Base-by-base conservation (phyloP, 306 rosid genomes). In the Trifolium dubium region DNA sequence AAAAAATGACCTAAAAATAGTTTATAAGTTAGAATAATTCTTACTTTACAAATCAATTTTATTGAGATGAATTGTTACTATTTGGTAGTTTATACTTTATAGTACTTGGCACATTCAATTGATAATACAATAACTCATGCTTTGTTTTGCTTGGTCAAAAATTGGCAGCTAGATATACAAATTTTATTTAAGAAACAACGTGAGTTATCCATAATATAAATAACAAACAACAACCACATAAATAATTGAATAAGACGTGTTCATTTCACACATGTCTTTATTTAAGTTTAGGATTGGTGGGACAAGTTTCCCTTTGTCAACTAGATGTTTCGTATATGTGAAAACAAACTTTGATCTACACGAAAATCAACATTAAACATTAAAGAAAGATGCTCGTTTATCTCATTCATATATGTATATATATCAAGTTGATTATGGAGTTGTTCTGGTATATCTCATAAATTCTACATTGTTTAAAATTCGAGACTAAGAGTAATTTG, bases 111-210 rank as follows among this genome's bases (percentile, higher is more conserved):
- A 34, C 28, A 34, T 69, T 46, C 6, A 46, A 60, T 46, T 23
- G 40, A 31, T 10, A 8, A 67, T 55, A 56, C 4, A 32, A 32
- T 9, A 28, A 47, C 34, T 60, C 58, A 28, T 29, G 37, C 39
- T 50, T 62, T 62, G 4, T 71, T 70, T 70, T 77, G 6, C 9
- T 50, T n/a, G 13, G 77, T 70, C 71, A 63, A 62, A 67, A 77
- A 37, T 6, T 37, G 46, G 17, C 71, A 6, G 29, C 65, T 37
- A 58, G 31, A 46, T 19, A 4, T 14, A 53, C 43, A 44, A 65
- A 13, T 39, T 64, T 74, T 68, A 41, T 8, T 17, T 41, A 75
- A n/a, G 28, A 56, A 61, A 37, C 77, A 77, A 15, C 58, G 34
- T 49, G 81, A 3, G 32, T 29, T 58, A 69, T 47, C 14, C 41